Evolutionary conservation across 176 grass and related monocot genomes (phyloP), one percentile per base, ranked within the genome.

Genomic region (Paspalum vaginatum): DNA sequence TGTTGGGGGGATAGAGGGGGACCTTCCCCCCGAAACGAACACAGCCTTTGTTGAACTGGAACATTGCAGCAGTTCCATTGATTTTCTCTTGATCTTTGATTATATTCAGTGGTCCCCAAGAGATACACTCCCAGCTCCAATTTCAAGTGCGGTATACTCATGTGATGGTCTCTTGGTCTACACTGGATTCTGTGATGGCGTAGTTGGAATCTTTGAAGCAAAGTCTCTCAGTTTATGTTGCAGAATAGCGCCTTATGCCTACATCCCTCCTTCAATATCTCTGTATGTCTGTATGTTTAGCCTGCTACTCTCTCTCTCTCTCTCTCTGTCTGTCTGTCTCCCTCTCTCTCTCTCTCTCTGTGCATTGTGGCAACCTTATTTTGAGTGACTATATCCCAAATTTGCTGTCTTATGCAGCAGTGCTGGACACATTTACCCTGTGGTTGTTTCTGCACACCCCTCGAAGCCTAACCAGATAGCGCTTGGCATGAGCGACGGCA

Each of bases 71-170:
- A 11, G 44, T 43, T 22, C 38, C 38, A 82, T 76, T 88, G 45
- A 81, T 48, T 48, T 39, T 66, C 27, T 17, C 8, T 74, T 61
- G 70, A 15, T 42, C 57, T 46, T 7, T 69, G 43, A 47, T 25
- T 69, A 2, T 70, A 78, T 84, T 61, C 85, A 97, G 94, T 97
- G 91, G 91, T 90, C 32, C 37, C 91, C 91, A 63, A 85, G 85
- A 85, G 94, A 94, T 56, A 64, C 83, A 65, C 89, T 97, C 14
- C 83, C 82, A 48, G 91, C 91, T 77, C 94, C 91, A 72, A 78
- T 97, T 83, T 94, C 94, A 8, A 91, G 87, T 82, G 94, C 94
- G 50, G 92, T 97, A 86, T 97, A 94, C 79, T 97, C 94, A 5
- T 97, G 94, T 59, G 94, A 94, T 44, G 87, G 91, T 79, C 65